Evolutionary conservation across 116 monocot genomes (phyloP), one percentile per base, ranked within the genome.

Genomic region (Zostera marina): DNA sequence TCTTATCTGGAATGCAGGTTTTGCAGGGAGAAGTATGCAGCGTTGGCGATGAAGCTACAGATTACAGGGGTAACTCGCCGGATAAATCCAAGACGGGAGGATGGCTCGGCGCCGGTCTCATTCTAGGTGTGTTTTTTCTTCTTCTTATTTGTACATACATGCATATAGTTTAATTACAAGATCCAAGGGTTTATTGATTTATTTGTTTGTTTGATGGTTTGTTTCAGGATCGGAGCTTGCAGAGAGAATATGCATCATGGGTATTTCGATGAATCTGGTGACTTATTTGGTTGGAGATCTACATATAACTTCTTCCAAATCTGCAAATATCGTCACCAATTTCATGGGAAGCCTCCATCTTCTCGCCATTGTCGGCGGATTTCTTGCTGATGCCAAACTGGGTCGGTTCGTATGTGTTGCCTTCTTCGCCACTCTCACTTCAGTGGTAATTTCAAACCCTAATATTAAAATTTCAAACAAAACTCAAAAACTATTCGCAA

Each of bases 311-410:
- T 68, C 54, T 11, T 64, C 82, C 0, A 45, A 26, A 14, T 67
- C 82, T 0, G 77, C 82, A 12, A 82, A 60, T 63, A 60, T 69
- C 25, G 82, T 82, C 49, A 82, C 82, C 61, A 75, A 82, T 66
- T 77, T 82, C 72, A 68, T 82, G 78, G 82, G 82, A 64, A 74
- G 74, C 1, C 70, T 74, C 44, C 56, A 74, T 62, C 65, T 82
- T 1, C 82, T 82, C 20, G 74, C 74, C 0, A 70, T 81, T n/a
- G 40, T 81, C 7, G 74, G 66, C 15, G 82, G 72, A 39, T 82
- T 82, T 51, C 56, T 82, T 13, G 77, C 74, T n/a, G 82, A 82
- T 12, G 76, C 82, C 12, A 74, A 68, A 64, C 65, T 82, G 10
- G 77, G 77, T 20, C 70, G 77, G 9, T 82, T 61, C 51, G 11